Base-by-base conservation (phyloP, 805 yeast species). In the Helenozyma baotianmanensis region DNA sequence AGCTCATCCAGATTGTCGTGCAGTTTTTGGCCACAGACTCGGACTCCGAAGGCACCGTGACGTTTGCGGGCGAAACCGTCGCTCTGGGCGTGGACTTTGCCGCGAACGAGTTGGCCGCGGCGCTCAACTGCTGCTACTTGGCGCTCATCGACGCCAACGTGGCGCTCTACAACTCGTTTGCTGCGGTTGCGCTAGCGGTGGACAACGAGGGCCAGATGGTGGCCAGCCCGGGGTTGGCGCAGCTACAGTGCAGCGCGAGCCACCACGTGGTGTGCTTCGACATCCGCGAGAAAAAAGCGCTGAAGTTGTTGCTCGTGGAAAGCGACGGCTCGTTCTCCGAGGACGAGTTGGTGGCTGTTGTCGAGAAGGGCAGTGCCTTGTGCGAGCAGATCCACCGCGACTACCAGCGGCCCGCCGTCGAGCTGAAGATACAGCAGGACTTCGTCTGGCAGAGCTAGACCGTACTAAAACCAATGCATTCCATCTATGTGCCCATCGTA, bases 71-170 rank as follows among this genome's bases (percentile, higher is more conserved):
- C 9, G 51, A 42, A 9, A 21, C 48, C 3, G 31, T 29, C n/a
- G 47, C 48, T 12, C 47, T 47, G 23, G 53, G 44, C 15, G 38
- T 45, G 10, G 54, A 44, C 19, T 57, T 47, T 39, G 54, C 69
- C 17, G 55, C 64, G 25, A 68, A 71, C 35, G 87, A 84, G 50
- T 56, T 85, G 26, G 72, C 78, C 32, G 78, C 80, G 2, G 80
- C 82, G 14, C 68, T 90, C 24, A 90, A 92, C 54, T 80, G 87
- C 2, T 62, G 80, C 2, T 78, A 68, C 42, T 58, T 84, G 42
- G 95, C 97, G 0, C 68, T 90, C 27, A 55, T 88, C 1, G 90
- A 88, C 55, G 82, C 95, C 6, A 87, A 85, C 28, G 68, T 89
- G 13, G 81, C 87, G 0, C 56, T 90, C 33, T 63, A 68, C 29